These are phyloP conservation scores for Orychophragmus violaceus DNA, from an alignment of 345 rosid genomes.

Conservation along the genomic window DNA sequence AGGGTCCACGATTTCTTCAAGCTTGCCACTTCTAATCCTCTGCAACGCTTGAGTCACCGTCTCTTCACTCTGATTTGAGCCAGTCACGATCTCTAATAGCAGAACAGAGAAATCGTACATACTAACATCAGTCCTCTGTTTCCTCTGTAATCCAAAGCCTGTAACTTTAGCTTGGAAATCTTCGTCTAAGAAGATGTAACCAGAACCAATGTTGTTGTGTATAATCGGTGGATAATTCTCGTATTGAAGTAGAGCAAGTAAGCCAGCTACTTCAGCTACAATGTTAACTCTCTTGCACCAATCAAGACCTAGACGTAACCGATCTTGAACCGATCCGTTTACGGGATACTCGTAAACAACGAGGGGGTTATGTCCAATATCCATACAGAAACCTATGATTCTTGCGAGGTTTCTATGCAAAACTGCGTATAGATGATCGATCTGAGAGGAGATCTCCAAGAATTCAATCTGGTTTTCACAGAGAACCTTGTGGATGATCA, in stretches of 20 bases:
- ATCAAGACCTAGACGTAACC: slow-evolving; percentile 48
- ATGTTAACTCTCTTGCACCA: slow-evolving; percentile 63
- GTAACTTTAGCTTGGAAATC: slow-evolving; percentile 52
- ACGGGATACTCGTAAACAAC: slow-evolving; percentile 69
- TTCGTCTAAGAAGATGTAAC: slow-evolving; percentile 54
- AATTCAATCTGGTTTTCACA: slow-evolving; percentile 52
- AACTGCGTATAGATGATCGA: slow-evolving; percentile 54
- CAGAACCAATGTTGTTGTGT: slow-evolving; percentile 48
- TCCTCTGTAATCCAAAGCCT: slow-evolving; percentile 50
- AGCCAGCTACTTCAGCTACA: slow-evolving; percentile 59
- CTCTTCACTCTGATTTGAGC: slow-evolving; percentile 38
- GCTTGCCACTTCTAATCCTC: slow-evolving; percentile 49
- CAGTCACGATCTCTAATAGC: slow-evolving; percentile 68
- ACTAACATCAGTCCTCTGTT: slow-evolving; percentile 29
- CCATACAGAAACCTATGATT: slow-evolving; percentile 63
- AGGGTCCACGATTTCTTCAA: slow-evolving; percentile 72
- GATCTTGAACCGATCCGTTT: slow-evolving; percentile 55
- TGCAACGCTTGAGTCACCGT: slow-evolving; percentile 43
- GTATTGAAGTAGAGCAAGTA: slow-evolving; percentile 55
- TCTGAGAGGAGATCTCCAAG: slow-evolving; percentile 46
- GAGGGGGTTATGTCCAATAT: slow-evolving; percentile 42
- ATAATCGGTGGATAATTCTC: slow-evolving; percentile 64
- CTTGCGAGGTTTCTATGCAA: slow-evolving; percentile 62
- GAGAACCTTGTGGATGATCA: slow-evolving; percentile 59
- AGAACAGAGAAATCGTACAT: slow-evolving; percentile 61